Base-by-base conservation (phyloP, 1,284 basidiomycete species). In the Mycosarcoma maydis region DNA sequence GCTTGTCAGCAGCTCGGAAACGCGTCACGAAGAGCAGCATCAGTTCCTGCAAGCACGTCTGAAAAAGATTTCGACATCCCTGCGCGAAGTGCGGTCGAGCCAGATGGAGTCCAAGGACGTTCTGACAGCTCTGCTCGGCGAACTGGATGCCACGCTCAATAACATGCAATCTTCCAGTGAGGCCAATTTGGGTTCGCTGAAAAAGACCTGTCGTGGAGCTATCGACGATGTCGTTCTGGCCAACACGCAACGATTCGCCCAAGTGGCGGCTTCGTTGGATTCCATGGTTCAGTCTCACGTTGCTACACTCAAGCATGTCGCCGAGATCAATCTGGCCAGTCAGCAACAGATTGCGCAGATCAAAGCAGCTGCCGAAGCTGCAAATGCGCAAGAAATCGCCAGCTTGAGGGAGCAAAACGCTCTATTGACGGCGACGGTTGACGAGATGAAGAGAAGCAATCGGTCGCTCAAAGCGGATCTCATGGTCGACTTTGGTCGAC, bases 331-430 rank as follows among this genome's bases (percentile, higher is more conserved):
- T 42, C 83, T 86, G 6, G n/a, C 19, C 10, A 54, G 54, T n/a
- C 46, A 36, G 23, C 36, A 64, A 11, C 45, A 46, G 48, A 43
- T 75, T 14, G 81, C 84, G 0, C 88, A 91, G 77, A 84, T 85
- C 27, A 84, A 86, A 49, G 83, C 86, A 10, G 80, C 87, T 4
- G 81, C 83, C 20, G 84, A 87, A 48, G 85, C 87, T 4, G 87
- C 87, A 55, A 75, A 83, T 5, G 79, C 88, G 29, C 84, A 87
- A 0, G 66, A 84, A 83, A 86, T 91, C 29, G 77, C 83, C 2
- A 87, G 88, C 22, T 84, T 95, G 19, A 86, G 86, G 58, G 84
- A 86, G 43, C 92, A 94, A 78, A 94, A 94, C 75, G 84, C 85
- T n/a, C 81, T 86, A 2, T 85, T 96, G 26, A 82, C 83, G 1